Conservation (phyloP, 176 grass and related monocot species). For the Secale cereale region DNA sequence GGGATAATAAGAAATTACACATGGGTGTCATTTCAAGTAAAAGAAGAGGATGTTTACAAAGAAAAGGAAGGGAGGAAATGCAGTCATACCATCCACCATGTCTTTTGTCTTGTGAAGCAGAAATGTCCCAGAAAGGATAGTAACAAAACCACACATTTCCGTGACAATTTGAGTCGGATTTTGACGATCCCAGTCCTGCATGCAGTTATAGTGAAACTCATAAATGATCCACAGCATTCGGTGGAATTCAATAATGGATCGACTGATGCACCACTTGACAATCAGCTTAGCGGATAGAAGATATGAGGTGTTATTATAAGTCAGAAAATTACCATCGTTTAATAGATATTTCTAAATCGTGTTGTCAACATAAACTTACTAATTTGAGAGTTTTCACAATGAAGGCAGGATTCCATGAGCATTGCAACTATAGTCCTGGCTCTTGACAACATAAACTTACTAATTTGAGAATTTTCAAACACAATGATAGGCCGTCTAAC, state of each 20-base stretch:
- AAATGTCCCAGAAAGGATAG: conserved; percentile 97
- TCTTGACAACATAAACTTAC: neutral
- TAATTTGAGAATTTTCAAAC: neutral
- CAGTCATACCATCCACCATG: conserved; percentile 69
- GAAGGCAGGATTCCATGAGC: neutral
- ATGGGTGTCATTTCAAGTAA: neutral
- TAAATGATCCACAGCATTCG: neutral
- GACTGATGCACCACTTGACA: neutral
- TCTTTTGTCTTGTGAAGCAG: conserved; percentile 99
- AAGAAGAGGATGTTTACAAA: neutral
- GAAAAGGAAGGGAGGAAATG: neutral
- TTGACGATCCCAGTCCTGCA: conserved; percentile 97
- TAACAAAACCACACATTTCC: conserved; percentile 96
- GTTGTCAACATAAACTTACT: no score
- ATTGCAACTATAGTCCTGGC: neutral
- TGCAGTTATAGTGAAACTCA: conserved; percentile 8
- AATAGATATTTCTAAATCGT: neutral
- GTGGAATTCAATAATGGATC: neutral
- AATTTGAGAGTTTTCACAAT: no score
- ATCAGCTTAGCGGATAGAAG: neutral
- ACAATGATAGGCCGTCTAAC: neutral
- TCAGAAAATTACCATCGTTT: neutral
- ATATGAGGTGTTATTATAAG: neutral
- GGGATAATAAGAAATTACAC: conserved; percentile 22
- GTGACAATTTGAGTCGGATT: conserved; percentile 89